A percentile compares a stretch with the other conserved stretches of the same genome.
phyloP scores from a whole-genome alignment of 192 early-diverging fungal genomes.

The Coemansia sp. region DNA sequence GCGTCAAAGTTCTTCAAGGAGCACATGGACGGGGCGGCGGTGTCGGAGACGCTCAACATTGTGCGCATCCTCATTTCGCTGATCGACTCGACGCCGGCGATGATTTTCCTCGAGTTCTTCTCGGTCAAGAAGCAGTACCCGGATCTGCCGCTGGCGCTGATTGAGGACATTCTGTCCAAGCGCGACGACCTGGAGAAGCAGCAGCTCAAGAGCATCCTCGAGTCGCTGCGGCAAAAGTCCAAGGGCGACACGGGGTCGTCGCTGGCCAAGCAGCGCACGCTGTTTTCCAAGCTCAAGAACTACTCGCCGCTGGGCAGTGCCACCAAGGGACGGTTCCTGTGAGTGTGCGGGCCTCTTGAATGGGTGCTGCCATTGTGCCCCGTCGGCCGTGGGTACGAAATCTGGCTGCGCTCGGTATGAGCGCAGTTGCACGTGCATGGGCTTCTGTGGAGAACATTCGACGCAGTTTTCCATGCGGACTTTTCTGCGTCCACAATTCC shows the following conservation, averaged over 20 bases:
- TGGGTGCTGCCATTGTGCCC: neutral
- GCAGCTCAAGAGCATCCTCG: slow-evolving; percentile 82
- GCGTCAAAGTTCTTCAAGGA: slow-evolving; percentile 76
- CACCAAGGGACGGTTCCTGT: slow-evolving; percentile 7
- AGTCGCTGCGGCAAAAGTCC: slow-evolving; percentile 57
- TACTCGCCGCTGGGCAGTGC: slow-evolving; percentile 34
- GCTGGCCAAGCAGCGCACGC: slow-evolving; percentile 44
- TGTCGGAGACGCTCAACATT: slow-evolving; percentile 74
- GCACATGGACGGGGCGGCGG: slow-evolving; percentile 67
- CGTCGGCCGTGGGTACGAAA: too few relatives aligned
- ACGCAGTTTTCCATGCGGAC: slow-evolving; percentile 4
- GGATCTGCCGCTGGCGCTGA: slow-evolving; percentile 83
- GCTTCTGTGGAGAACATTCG: slow-evolving; percentile 8
- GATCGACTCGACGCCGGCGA: slow-evolving; percentile 72
- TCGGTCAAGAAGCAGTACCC: slow-evolving; percentile 83
- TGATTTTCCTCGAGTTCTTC: slow-evolving; percentile 91
- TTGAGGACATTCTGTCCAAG: slow-evolving; percentile 84
- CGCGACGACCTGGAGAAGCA: slow-evolving; percentile 90
- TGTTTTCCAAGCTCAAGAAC: slow-evolving; percentile 45
- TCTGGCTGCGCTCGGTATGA: too few relatives aligned
- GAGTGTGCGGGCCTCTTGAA: too few relatives aligned
- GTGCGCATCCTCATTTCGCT: slow-evolving; percentile 77
- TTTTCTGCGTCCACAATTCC: slow-evolving; percentile 2
- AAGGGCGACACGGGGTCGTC: slow-evolving; percentile 47
- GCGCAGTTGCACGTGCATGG: neutral